Evolutionary conservation across 192 early-diverging fungal genomes (phyloP).

Genomic region (Linnemannia hyalina): DNA sequence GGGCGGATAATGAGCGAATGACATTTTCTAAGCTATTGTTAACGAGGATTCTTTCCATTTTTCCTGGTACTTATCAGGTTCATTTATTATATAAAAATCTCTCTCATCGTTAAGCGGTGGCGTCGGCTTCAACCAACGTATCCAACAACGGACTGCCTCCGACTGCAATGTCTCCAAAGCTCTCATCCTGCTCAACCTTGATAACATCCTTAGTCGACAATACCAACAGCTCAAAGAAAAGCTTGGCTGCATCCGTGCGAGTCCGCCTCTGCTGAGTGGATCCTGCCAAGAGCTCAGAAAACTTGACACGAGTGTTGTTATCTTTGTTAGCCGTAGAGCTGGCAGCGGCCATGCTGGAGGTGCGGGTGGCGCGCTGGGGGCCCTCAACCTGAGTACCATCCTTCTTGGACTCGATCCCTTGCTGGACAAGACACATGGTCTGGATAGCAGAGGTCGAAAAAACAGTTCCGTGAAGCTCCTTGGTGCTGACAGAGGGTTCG

Average conservation of each 20-base stretch:
- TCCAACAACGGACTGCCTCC: slow-evolving; percentile 59
- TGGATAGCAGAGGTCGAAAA: slow-evolving; percentile 73
- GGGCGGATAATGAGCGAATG: too few relatives aligned
- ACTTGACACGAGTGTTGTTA: slow-evolving; percentile 25
- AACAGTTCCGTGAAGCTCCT: slow-evolving; percentile 51
- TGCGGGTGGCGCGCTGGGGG: slow-evolving; percentile 35
- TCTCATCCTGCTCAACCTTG: slow-evolving; percentile 79
- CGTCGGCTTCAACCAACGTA: slow-evolving; percentile 41
- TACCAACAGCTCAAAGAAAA: slow-evolving; percentile 95
- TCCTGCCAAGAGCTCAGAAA: slow-evolving; percentile 38
- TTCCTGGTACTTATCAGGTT: too few relatives aligned
- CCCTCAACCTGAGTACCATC: slow-evolving; percentile 7
- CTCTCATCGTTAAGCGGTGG: neutral
- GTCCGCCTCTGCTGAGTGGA: slow-evolving; percentile 56
- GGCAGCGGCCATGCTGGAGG: slow-evolving; percentile 29
- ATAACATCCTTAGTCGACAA: slow-evolving; percentile 90
- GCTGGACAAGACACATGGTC: slow-evolving; percentile 71
- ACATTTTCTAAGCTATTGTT: too few relatives aligned
- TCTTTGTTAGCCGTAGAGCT: slow-evolving; percentile 39
- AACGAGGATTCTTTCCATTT: too few relatives aligned
- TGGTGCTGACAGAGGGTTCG: slow-evolving; percentile 10
- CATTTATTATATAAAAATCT: too few relatives aligned
- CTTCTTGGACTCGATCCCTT: slow-evolving; percentile 59
- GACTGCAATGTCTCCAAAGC: slow-evolving; percentile 90
- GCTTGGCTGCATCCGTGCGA: slow-evolving; percentile 78